Evolutionary conservation across 352 stramenopile genomes (phyloP), one percentile per base, ranked within the genome.

Genomic region (Elongisporangium anandrum): DNA sequence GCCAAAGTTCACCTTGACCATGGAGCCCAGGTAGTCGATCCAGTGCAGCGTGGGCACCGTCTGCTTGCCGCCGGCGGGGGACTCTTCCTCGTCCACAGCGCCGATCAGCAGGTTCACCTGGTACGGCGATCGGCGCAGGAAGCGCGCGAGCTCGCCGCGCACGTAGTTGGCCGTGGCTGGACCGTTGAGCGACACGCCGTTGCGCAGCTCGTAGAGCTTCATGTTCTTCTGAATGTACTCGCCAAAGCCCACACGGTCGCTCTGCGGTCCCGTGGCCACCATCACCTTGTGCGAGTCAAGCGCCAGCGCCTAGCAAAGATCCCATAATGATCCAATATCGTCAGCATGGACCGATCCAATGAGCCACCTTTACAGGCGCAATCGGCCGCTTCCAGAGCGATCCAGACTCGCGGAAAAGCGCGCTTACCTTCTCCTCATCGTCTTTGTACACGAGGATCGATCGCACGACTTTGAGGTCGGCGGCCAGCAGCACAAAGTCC

Each of bases 381-480:
- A 48, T 21, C 21, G 20, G 34, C 17, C 19, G 21, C 10, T 12
- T 12, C 34, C 34, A 45, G 34, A 45, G 34, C 34, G 34, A 45
- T 45, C 13, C 16, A 4, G n/a, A 38, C 53, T 26, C n/a, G 54
- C 57, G 22, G 54, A 21, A 59, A 20, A 48, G 52, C 64, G 61
- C n/a, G 52, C 61, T 66, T 64, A 97, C 90, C 79, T 97, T 97
- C 68, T 97, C 90, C 70, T 96, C 82, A 59, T 97, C 86, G 60
- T 94, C 90, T 65, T 97, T 95, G 81, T 97, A 97, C 52, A 97
- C 89, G 53, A 97, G 73, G 63, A 97, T 97, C 26, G 89, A 97
- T 61, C 88, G 88, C 63, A 61, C 90, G 38, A 95, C 87, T 65
- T 96, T 96, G 60, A 81, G 86, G 75, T 97, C 90, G 16, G 90